phyloP scores from a whole-genome alignment of 768 basidiomycete species.

The Trichaptum fuscoviolaceum region DNA sequence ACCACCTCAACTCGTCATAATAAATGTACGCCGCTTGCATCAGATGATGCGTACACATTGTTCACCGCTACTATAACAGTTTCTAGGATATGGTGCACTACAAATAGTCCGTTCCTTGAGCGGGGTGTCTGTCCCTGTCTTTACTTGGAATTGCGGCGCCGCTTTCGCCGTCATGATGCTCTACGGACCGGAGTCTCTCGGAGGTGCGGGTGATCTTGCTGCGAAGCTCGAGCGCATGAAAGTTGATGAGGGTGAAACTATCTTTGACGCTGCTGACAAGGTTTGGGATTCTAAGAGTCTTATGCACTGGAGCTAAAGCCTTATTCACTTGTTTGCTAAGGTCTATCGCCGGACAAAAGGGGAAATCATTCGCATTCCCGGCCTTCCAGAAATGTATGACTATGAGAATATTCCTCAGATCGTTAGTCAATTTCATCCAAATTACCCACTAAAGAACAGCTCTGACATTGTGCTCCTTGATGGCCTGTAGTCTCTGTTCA shows the following conservation, averaged over 20 bases:
- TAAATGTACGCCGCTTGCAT: background rate
- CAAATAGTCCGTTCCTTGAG: conserved; percentile 8
- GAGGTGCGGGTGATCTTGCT: conserved; percentile 10
- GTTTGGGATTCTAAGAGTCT: background rate
- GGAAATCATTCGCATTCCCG: conserved; percentile 13
- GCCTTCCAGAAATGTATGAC: conserved; percentile 16
- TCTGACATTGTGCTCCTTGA: background rate
- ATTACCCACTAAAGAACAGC: background rate
- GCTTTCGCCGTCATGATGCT: conserved; percentile 11
- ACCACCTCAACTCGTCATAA: background rate
- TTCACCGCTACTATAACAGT: conserved; percentile 3
- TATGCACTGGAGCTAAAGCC: background rate
- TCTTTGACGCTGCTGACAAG: background rate
- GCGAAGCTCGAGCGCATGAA: conserved; percentile 3
- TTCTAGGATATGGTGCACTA: conserved; percentile 8
- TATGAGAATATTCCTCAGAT: conserved; percentile 12
- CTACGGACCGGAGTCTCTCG: conserved; percentile 11
- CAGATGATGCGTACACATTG: too few relatives aligned
- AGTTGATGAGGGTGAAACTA: background rate
- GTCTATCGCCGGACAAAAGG: conserved; percentile 6
- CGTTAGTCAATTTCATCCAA: background rate
- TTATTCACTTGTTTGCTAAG: conserved; percentile 2
- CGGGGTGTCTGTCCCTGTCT: conserved; percentile 9
- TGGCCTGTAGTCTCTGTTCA: background rate
- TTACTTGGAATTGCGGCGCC: conserved; percentile 3